Evolutionary conservation across 2,329 filamentous ascomycete genomes (phyloP), one percentile per base, ranked within the genome.

Genomic region (Pochonia chlamydosporia): DNA sequence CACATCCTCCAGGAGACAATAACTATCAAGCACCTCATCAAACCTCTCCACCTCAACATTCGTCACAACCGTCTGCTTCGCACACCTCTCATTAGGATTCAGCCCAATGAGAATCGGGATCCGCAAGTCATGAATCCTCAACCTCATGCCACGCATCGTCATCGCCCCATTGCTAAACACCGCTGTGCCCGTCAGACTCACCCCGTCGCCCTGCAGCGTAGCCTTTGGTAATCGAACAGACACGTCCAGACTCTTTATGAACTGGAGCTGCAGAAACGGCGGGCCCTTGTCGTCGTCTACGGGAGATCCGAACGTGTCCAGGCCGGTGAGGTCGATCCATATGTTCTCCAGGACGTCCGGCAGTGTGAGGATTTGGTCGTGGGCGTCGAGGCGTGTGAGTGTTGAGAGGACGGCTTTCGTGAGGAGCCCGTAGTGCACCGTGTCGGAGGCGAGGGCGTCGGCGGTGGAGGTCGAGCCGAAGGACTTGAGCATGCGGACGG

Each of bases 351-450:
- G 44, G 24, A 67, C 52, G 5, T 50, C 52, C 14, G 55, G 55
- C 44, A 68, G 54, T 3, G 54, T 51, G 30, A 52, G n/a, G 44
- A 24, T 10, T 36, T 51, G 20, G 14, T 9, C 44, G 5, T 40
- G 37, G 14, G 21, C 23, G 40, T 46, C 49, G 20, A 60, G 55
- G n/a, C 62, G 51, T 40, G 66, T 62, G 23, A 83, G 59, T 11
- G 67, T 68, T 21, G 64, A 63, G 26, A 84, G 66, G 13, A 90
- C 71, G 0, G 73, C 71, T 66, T 89, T 89, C 67, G 81, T 83
- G 13, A 90, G 71, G 9, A 70, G 73, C 2, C 87, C 86, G 58
- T 91, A 91, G 67, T 91, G 84, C 21, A 89, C 79, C 2, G 87
- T 90, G 59, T 85, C 85, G n/a, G 66, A 64, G 40, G 80, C 76